Base-by-base conservation (phyloP, 192 early-diverging fungal species). In the Polychytrium aggregatum region DNA sequence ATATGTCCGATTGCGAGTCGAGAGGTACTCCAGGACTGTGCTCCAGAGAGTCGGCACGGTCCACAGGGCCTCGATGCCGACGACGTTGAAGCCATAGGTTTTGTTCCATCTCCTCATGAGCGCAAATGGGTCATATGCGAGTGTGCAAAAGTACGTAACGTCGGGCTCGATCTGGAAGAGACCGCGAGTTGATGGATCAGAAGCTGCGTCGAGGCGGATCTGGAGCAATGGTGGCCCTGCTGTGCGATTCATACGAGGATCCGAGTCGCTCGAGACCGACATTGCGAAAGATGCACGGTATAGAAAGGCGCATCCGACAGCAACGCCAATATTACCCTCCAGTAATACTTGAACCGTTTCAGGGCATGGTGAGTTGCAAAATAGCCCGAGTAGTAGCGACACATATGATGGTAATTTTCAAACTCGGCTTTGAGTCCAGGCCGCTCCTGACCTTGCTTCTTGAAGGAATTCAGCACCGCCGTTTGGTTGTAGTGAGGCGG, bases 31-130 rank as follows among this genome's bases (percentile, higher is more conserved):
- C n/a, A n/a, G n/a, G n/a, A n/a, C n/a, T n/a, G n/a, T n/a, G n/a
- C n/a, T n/a, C n/a, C n/a, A n/a, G n/a, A n/a, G n/a, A n/a, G n/a
- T n/a, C n/a, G n/a, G n/a, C n/a, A n/a, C n/a, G n/a, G n/a, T n/a
- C n/a, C n/a, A n/a, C n/a, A n/a, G n/a, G n/a, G n/a, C n/a, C 52
- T 89, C 87, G 21, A 65, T 60, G 0, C 82, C 42, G 4, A 81
- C 65, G 38, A 89, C 82, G 7, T 80, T 84, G 64, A 80, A 90
- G 3, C 83, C 84, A 50, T 88, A 88, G 52, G 71, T 78, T 39
- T 71, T 67, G 38, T 74, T 67, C 33, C 76, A 73, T 36, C 74
- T 59, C 52, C 74, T 55, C 81, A 90, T 86, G 51, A 69, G 68
- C 41, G 66, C 21, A 52, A 90, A 88, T 3, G 51, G 51, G 30